A percentile compares a stretch with the other conserved stretches of the same genome.
phyloP scores from a whole-genome alignment of 2,329 filamentous ascomycete species.

The Colletotrichum orbiculare region DNA sequence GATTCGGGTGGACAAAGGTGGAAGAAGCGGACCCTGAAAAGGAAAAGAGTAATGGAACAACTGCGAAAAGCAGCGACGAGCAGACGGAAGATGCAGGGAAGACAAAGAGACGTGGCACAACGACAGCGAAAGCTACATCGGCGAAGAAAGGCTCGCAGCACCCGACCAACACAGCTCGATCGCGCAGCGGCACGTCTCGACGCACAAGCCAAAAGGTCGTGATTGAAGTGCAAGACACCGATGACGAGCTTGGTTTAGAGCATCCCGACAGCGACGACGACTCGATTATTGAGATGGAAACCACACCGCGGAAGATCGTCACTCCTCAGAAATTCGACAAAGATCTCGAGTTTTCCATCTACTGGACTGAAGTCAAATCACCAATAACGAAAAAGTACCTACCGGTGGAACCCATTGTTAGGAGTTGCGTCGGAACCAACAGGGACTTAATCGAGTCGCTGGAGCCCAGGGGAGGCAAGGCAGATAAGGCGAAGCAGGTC shows the following conservation, averaged over 20 bases:
- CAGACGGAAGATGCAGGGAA: constrained; percentile 31
- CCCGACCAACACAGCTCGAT: constrained; percentile 16
- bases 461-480: constrained; percentile 84
- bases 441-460: constrained; percentile 79
- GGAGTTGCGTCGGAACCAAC: constrained; percentile 75
- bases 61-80: constrained; percentile 28
- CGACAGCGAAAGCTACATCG: constrained; percentile 33
- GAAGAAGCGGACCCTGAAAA: constrained; percentile 77
- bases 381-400: constrained; percentile 83
- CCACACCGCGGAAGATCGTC: constrained; percentile 53
- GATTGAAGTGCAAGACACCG: constrained; percentile 24
- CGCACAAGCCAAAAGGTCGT: constrained; percentile 17
- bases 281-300: constrained; percentile 66
- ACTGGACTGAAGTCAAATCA: constrained; percentile 93
- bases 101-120: constrained; percentile 35
- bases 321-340: constrained; percentile 70
- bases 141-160: constrained; percentile 17
- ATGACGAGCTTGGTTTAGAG: constrained; percentile 42
- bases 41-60: constrained; percentile 35
- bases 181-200: constrained; percentile 5
- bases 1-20: constrained; percentile 89
- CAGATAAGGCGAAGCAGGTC: constrained; percentile 87
- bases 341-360: constrained; percentile 85
- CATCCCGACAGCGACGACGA: constrained; percentile 68
- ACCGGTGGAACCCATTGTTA: constrained; percentile 81